Base-by-base conservation (phyloP, 78 protist species). In the Monocercomonoides exilis region DNA sequence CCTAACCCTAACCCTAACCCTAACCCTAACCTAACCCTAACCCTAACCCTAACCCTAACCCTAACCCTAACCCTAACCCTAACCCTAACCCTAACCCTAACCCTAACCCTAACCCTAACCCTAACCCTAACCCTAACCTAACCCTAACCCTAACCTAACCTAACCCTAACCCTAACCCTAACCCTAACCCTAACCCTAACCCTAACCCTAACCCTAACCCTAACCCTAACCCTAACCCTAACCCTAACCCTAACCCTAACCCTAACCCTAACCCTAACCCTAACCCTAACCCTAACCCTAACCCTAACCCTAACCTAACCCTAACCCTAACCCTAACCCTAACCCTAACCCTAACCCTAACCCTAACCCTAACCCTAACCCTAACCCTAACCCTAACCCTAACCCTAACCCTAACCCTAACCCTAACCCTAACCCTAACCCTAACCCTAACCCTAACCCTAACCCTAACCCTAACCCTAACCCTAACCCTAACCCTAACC, bases 1-100 rank as follows among this genome's bases (percentile, higher is more conserved):
- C 84, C 84, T 80, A 80, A 80, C 84, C 84, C 84, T 80, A 80
- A 80, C 84, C 84, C 84, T n/a, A n/a, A n/a, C n/a, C n/a, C n/a
- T n/a, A n/a, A n/a, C n/a, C n/a, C n/a, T n/a, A n/a, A n/a, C n/a
- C n/a, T 80, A 80, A 80, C 84, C 84, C 86, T 43, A 80, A 34
- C 84, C 84, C 46, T 33, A 80, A 80, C 84, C 84, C 84, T 80
- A 80, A 80, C 84, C 84, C 84, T 80, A 80, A 80, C 84, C 84
- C 84, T 43, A 54, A 54, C 84, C 84, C 29, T 32, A 54, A 21
- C 77, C 77, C 29, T 32, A 80, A 29, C 84, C 84, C 29, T 33
- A 80, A 29, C 84, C 84, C 29, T 33, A 80, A 21, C 84, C 84
- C 21, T 32, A 80, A 80, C 84, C 84, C 84, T 80, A 80, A 80